Base-by-base conservation (phyloP, 805 yeast genomes). In the Candida ponderosae region DNA sequence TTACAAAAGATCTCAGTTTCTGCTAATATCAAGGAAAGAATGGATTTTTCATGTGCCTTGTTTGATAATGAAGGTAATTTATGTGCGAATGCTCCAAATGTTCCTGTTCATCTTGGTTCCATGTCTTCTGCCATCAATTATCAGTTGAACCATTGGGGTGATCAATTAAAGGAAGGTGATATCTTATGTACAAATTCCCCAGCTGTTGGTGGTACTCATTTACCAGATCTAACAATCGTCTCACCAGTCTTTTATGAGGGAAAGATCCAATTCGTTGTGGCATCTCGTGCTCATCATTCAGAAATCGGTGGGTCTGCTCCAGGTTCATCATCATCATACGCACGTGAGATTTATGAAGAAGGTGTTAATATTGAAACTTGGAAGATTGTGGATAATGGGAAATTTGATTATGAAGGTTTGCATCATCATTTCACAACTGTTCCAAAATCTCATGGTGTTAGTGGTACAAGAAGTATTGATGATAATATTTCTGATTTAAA, bases 301-400 rank as follows among this genome's bases (percentile, higher is more conserved):
- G 81, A 75, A 44, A 74, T 75, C 47, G 81, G 81, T 30, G 74
- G 78, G n/a, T 66, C 74, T 35, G 63, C 74, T 34, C 76, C 79
- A 8, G 79, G 79, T 4, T 67, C 76, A 1, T 72, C 70, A 63
- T 72, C 78, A 18, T 70, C 80, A 4, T 60, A 72, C 47, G 74
- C 80, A 13, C 70, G 68, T 45, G 64, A 68, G 29, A 61, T 75
- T 29, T 67, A 55, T 41, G 74, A 74, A 41, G 81, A 75, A 53
- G 81, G 80, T 38, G 79, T 73, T 3, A 65, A 72, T 18, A 71
- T 74, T 34, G 65, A 66, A 38, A 61, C 76, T 11, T 74, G 72
- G 61, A 71, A 72, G 50, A 59, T 75, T 32, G 74, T 74, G 33
- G 47, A 56, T 15, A 48, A 62, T 29, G 79, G 79, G 13, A 53